Conservation (phyloP, 306 rosid genomes). For the Vigna trinervia region DNA sequence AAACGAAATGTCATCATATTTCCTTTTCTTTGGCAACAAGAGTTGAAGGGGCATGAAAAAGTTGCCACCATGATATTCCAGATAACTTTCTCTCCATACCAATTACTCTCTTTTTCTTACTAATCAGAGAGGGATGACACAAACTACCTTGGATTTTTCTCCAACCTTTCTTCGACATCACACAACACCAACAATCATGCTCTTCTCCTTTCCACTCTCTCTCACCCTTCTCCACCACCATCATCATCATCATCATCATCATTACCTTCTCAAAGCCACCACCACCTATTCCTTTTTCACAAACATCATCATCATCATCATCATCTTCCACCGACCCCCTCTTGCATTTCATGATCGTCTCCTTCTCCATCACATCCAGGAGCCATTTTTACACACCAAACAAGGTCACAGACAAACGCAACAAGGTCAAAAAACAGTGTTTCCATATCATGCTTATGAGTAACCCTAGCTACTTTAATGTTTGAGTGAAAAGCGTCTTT, state of each 20-base stretch:
- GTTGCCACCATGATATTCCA: slow-evolving; percentile 42
- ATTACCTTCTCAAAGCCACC: slow-evolving; percentile 57
- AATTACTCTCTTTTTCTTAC: slow-evolving; percentile 42
- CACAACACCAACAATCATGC: slow-evolving; percentile 70
- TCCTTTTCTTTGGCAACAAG: slow-evolving; percentile 26
- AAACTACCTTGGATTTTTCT: slow-evolving; percentile 58
- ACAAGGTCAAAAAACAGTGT: neutral
- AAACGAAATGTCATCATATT: slow-evolving; percentile 31
- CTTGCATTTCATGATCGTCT: neutral
- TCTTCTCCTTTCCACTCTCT: slow-evolving; percentile 43
- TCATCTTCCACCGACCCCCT: neutral
- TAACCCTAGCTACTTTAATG: slow-evolving; percentile 51
- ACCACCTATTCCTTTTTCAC: slow-evolving; percentile 34
- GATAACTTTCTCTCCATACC: slow-evolving; percentile 41
- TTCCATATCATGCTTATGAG: slow-evolving; percentile 14
- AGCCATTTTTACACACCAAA: neutral
- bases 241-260: slow-evolving; percentile 58
- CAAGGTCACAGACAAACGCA: neutral
- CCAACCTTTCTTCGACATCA: slow-evolving; percentile 49
- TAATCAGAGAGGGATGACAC: neutral
- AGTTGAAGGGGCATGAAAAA: slow-evolving; percentile 43
- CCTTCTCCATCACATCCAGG: neutral
- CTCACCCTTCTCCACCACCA: slow-evolving; percentile 60
- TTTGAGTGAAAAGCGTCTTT: slow-evolving; percentile 12
- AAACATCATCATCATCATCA: slow-evolving; percentile 30